Evolutionary conservation across 441 rosid genomes (phyloP).

Genomic region (Eruca vesicaria): DNA sequence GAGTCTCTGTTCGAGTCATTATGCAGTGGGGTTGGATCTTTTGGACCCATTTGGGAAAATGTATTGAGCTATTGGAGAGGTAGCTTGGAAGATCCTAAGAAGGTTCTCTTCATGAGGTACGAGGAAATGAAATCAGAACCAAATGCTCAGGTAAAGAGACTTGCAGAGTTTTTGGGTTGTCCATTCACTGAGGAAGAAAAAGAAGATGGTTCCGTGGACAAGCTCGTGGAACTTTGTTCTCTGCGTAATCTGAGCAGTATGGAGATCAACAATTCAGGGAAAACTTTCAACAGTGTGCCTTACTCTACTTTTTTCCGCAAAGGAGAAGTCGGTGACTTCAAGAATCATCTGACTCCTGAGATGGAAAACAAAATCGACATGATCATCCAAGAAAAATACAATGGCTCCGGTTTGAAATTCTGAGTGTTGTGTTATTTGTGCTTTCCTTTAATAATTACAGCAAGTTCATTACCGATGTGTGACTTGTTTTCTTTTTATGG

Average conservation of each 20-base stretch:
- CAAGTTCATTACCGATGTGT: too few species aligned
- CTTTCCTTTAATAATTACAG: too few species aligned
- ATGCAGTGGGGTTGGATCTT: constrained; percentile 1
- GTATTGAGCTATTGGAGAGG: constrained; percentile 33
- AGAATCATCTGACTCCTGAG: constrained; percentile 3
- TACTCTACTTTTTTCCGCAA: constrained; percentile 18
- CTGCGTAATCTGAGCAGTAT: constrained; percentile 22
- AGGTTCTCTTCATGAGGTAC: constrained; percentile 16
- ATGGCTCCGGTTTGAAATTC: not conserved
- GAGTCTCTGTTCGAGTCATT: too few species aligned
- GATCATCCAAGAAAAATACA: constrained; percentile 5
- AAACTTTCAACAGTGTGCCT: not conserved
- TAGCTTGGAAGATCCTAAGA: constrained; percentile 11
- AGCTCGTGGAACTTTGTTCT: constrained; percentile 16
- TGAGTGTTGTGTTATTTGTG: too few species aligned
- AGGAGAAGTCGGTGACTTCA: constrained; percentile 26
- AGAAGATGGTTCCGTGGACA: constrained; percentile 2
- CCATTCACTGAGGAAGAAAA: constrained; percentile 28
- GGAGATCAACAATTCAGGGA: constrained; percentile 16
- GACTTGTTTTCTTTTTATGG: too few species aligned
- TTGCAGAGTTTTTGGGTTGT: constrained; percentile 24
- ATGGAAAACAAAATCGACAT: constrained; percentile 14
- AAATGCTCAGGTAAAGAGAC: not conserved
- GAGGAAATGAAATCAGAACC: constrained; percentile 32
- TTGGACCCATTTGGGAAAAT: constrained; percentile 33